Evolutionary conservation across 2,329 filamentous ascomycete genomes (phyloP).

Genomic region (Bipolaris bicolor): DNA sequence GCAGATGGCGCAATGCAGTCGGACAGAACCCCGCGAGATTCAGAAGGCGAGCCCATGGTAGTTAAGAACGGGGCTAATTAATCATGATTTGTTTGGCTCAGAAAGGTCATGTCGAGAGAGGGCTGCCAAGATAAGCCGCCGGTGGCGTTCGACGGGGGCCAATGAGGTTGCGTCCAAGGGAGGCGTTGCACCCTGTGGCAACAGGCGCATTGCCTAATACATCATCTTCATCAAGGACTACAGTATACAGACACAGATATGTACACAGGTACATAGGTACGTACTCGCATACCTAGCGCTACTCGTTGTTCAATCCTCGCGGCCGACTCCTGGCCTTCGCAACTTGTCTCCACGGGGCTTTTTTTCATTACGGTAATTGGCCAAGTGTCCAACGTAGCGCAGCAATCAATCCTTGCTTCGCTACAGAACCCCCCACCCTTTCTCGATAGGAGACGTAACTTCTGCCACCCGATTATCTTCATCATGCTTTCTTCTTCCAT

Average conservation of each 20-base stretch:
- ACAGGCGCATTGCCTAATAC: not conserved
- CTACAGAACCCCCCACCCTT: not conserved
- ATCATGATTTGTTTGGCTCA: not conserved
- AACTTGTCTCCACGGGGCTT: not conserved
- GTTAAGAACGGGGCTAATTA: not conserved
- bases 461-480: not conserved
- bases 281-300: too few species aligned
- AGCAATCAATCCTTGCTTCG: not conserved
- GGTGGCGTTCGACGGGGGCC: not conserved
- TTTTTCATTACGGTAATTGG: not conserved
- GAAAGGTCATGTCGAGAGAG: constrained; percentile 5
- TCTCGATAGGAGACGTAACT: not conserved
- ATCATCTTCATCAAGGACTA: too few species aligned
- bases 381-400: not conserved
- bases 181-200: not conserved
- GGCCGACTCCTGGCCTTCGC: not conserved
- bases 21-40: constrained; percentile 1
- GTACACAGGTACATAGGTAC: too few species aligned
- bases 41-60: not conserved
- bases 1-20: not conserved
- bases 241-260: too few species aligned
- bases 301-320: too few species aligned
- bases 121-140: constrained; percentile 7
- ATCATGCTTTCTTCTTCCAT: not conserved
- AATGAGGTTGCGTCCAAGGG: not conserved